These are phyloP conservation scores for Conoideocrella luteorostrata DNA, from an alignment of 2,329 filamentous ascomycete genomes.

Conservation along the genomic window DNA sequence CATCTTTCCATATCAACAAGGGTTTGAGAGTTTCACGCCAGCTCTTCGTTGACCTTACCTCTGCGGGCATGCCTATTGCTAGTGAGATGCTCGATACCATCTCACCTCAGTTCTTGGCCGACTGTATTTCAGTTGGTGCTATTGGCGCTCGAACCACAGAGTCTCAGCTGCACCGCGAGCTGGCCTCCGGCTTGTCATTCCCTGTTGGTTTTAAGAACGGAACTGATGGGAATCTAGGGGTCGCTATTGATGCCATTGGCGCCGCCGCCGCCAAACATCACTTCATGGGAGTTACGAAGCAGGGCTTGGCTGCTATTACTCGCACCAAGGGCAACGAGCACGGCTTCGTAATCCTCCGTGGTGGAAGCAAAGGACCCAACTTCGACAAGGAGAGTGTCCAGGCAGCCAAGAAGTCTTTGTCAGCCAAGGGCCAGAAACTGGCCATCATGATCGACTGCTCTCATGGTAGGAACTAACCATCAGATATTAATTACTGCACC, in stretches of 20 bases:
- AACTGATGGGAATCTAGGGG: slow-evolving; percentile 83
- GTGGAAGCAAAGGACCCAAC: slow-evolving; percentile 88
- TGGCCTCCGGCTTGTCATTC: slow-evolving; percentile 92
- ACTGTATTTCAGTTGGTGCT: slow-evolving; percentile 90
- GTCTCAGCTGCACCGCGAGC: slow-evolving; percentile 90
- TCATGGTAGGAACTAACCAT: slow-evolving; percentile 58
- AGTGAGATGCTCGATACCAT: slow-evolving; percentile 99
- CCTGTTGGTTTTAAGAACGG: slow-evolving; percentile 99
- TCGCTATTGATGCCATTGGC: slow-evolving; percentile 94
- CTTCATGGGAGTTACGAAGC: slow-evolving; percentile 98
- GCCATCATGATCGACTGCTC: slow-evolving; percentile 99
- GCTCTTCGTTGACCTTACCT: slow-evolving; percentile 86
- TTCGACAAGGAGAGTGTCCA: slow-evolving; percentile 82
- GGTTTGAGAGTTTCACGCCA: slow-evolving; percentile 86
- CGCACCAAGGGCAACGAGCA: slow-evolving; percentile 91
- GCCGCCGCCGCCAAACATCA: slow-evolving; percentile 81
- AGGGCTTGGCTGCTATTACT: slow-evolving; percentile 90
- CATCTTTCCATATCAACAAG: slow-evolving; percentile 98
- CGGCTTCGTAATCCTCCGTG: slow-evolving; percentile 92
- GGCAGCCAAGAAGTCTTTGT: slow-evolving; percentile 68
- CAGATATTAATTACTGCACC: neutral
- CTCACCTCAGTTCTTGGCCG: slow-evolving; percentile 93
- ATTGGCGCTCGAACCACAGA: slow-evolving; percentile 96
- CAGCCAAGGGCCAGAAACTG: slow-evolving; percentile 76
- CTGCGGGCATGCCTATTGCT: slow-evolving; percentile 85